A percentile compares a stretch with the other conserved stretches of the same genome.
Conservation (phyloP, 345 rosid genomes). For the Citrus mangshanensis region DNA sequence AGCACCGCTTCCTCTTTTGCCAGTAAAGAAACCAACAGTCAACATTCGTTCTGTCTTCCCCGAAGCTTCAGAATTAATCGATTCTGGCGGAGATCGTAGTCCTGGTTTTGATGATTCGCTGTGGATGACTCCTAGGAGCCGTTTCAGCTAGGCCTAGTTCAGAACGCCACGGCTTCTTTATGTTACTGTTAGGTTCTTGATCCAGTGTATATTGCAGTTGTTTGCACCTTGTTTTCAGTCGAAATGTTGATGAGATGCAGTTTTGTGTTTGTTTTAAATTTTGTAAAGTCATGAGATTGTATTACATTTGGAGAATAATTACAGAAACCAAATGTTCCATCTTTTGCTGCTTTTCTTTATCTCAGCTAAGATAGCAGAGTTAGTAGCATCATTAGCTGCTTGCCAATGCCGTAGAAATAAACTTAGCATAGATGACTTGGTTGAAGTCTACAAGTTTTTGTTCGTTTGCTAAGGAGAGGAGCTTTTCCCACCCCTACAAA, state of each 20-base stretch:
- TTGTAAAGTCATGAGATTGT: background rate
- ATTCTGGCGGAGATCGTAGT: constrained; percentile 36
- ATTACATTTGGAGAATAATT: background rate
- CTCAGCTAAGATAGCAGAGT: too few species aligned
- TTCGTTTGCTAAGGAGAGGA: too few species aligned
- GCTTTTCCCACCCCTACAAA: too few species aligned
- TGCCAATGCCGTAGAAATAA: too few species aligned
- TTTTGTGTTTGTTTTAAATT: background rate
- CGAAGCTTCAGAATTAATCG: constrained; percentile 22
- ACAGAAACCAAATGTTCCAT: too few species aligned
- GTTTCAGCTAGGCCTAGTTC: constrained; percentile 27
- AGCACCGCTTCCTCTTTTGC: constrained; percentile 56
- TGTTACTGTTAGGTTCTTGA: background rate
- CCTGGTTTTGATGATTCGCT: constrained; percentile 39
- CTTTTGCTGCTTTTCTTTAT: too few species aligned
- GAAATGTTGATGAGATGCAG: background rate
- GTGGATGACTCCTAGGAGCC: constrained; percentile 57
- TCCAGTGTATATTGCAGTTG: background rate
- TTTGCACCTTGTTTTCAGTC: background rate
- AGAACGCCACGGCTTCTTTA: background rate
- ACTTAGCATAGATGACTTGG: too few species aligned
- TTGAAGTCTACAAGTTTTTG: too few species aligned
- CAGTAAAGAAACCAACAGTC: constrained; percentile 50
- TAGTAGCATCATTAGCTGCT: too few species aligned
- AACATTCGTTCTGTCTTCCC: constrained; percentile 36